Evolutionary conservation across 495 filamentous ascomycete genomes (phyloP).

Genomic region (Elaphomyces granulatus): DNA sequence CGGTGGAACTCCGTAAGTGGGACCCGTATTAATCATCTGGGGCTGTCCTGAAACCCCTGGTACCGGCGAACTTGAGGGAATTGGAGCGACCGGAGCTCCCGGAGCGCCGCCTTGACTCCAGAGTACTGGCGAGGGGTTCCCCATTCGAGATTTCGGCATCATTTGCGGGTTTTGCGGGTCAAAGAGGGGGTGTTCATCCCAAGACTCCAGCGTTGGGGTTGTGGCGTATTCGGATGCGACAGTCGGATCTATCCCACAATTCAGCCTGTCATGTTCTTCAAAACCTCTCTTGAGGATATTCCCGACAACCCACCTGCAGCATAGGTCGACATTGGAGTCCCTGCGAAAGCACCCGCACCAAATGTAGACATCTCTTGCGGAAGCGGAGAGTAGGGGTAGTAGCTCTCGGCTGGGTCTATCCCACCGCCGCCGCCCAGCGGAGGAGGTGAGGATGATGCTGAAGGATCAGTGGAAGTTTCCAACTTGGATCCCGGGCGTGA

Average conservation of each 20-base stretch:
- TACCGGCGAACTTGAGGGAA: conserved; percentile 25
- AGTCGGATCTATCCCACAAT: conserved; percentile 13
- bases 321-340: conserved; percentile 21
- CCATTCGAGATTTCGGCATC: too few species aligned
- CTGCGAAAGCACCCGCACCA: conserved; percentile 15
- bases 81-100: conserved; percentile 6
- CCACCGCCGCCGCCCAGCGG: conserved; percentile 15
- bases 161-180: not conserved
- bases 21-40: conserved; percentile 24
- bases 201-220: not conserved
- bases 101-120: conserved; percentile 12
- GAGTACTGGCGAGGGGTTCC: conserved; percentile 2
- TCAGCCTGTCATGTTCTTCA: not conserved
- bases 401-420: conserved; percentile 27
- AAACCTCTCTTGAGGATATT: not conserved
- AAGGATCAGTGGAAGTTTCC: conserved; percentile 28
- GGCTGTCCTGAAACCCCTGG: conserved; percentile 21
- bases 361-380: conserved; percentile 26
- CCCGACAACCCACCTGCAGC: conserved; percentile 24
- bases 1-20: conserved; percentile 24
- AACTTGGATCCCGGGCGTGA: conserved; percentile 31
- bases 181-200: not conserved
- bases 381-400: conserved; percentile 30
- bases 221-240: conserved; percentile 18
- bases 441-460: conserved; percentile 33